Evolutionary conservation across 2,329 filamentous ascomycete genomes (phyloP).

Genomic region (Lachnellula occidentalis): DNA sequence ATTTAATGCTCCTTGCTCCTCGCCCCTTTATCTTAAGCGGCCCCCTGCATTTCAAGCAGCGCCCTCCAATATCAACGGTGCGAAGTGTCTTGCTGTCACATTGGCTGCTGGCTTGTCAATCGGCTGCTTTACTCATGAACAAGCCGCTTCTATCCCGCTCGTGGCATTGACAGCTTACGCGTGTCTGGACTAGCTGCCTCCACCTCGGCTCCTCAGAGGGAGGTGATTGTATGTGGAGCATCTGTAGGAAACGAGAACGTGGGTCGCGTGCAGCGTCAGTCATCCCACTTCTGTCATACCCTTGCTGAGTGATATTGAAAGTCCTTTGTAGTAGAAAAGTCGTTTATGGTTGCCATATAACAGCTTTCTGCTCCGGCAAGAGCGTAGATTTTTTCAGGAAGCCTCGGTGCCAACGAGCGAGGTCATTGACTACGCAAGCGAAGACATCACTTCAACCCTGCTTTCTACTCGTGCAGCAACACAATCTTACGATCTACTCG

Average conservation of each 20-base stretch:
- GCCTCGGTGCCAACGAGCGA: conserved; percentile 25
- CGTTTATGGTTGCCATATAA: conserved; percentile 26
- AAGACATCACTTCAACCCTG: conserved; percentile 16
- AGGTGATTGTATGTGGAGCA: conserved; percentile 24
- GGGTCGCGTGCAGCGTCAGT: conserved; percentile 24
- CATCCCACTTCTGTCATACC: not conserved
- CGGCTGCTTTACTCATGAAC: conserved; percentile 35
- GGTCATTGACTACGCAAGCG: conserved; percentile 26
- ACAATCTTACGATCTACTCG: conserved; percentile 20
- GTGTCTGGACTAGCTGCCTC: conserved; percentile 27
- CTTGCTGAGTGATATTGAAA: not conserved
- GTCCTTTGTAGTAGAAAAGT: conserved; percentile 21
- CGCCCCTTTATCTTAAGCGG: too few species aligned
- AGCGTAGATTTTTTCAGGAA: conserved; percentile 24
- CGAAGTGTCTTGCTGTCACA: too few species aligned
- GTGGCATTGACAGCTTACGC: conserved; percentile 37
- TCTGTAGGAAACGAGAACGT: conserved; percentile 27
- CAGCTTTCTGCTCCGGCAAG: conserved; percentile 26
- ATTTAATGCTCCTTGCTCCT: too few species aligned
- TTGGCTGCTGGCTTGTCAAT: too few species aligned
- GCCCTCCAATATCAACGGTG: too few species aligned
- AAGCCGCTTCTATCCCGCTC: conserved; percentile 41
- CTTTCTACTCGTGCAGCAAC: conserved; percentile 3
- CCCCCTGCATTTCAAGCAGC: too few species aligned
- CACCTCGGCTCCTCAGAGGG: conserved; percentile 12